Base-by-base conservation (phyloP, 2,329 filamentous ascomycete genomes). In the Blumeria graminis region DNA sequence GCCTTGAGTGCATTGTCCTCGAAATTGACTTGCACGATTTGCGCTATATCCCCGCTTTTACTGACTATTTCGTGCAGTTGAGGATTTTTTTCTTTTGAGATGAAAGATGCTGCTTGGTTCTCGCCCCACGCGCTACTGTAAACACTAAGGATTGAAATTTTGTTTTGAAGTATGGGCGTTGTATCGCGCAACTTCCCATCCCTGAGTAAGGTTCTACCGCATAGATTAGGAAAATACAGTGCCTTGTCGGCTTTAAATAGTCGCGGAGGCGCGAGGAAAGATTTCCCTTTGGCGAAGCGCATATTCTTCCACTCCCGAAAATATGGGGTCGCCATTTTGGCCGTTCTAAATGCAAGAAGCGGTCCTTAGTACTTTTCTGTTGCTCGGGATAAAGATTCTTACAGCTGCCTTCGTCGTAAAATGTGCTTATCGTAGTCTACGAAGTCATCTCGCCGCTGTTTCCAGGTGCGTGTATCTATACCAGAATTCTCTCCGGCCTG, bases 231-330 rank as follows among this genome's bases (percentile, higher is more conserved):
- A 71, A 98, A 95, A 73, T 84, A 96, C 60, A 95, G 77, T 5
- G 90, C 84, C 55, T 81, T 76, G 41, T 93, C 86, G 61, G 76
- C 76, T 65, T 81, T 84, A 75, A 96, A 96, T 53, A 90, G 76
- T n/a, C 83, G 76, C 3, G 84, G 79, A 39, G 90, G 90, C 18
- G 87, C 81, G 55, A 90, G 72, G 71, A 95, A 98, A 28, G 87
- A 87, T 70, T 98, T 98, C 65, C 92, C 92, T 63, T 88, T 80
- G 70, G 92, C 82, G 61, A 82, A 76, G 55, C 75, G 74, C 69
- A 95, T 77, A 70, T 93, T 92, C 58, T 78, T 79, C 84, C 88
- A 95, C 74, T 98, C 90, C 68, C 88, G 84, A 72, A 94, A 98
- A 70, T 98, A 98, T 1, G 90, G 89, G 58, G 86, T 85, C 18